These are phyloP conservation scores for Beauveria rudraprayagi DNA, from an alignment of 2,329 filamentous ascomycete genomes.

Conservation along the genomic window DNA sequence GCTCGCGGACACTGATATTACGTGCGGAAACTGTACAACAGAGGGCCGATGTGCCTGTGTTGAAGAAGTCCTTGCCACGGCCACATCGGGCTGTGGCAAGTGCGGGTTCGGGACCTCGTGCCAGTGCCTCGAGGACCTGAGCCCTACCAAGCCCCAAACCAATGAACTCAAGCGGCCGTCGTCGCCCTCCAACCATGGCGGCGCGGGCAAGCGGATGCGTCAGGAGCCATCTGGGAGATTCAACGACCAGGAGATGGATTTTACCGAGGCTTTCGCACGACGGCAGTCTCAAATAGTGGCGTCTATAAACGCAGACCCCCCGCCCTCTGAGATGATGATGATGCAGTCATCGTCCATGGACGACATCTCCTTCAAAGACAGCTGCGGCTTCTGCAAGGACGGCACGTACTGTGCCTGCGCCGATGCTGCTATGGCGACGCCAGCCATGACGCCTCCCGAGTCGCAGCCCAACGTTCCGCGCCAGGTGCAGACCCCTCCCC, in stretches of 20 bases:
- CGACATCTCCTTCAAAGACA: constrained; percentile 48
- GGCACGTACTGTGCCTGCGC: constrained; percentile 78
- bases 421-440: constrained; percentile 41
- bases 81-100: constrained; percentile 53
- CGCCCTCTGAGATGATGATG: constrained; percentile 23
- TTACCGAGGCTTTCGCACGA: constrained; percentile 57
- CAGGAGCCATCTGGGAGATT: constrained; percentile 35
- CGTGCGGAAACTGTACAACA: constrained; percentile 50
- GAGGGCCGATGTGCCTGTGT: constrained; percentile 49
- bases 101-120: constrained; percentile 57
- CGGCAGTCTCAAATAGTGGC: constrained; percentile 22
- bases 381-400: constrained; percentile 76
- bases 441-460: constrained; percentile 32
- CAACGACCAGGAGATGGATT: constrained; percentile 57
- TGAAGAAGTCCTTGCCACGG: constrained; percentile 48
- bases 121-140: constrained; percentile 54
- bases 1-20: constrained; percentile 26
- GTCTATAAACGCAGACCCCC: constrained; percentile 18
- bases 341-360: constrained; percentile 29
- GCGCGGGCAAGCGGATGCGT: constrained; percentile 49
- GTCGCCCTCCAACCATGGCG: constrained; percentile 34
- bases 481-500: constrained; percentile 49
- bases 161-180: constrained; percentile 40
- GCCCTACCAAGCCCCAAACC: constrained; percentile 25
- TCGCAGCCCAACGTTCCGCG: constrained; percentile 33